Percentiles rank a stretch among this genome's conserved stretches.
Evolutionary conservation across 192 early-diverging fungal species (phyloP).

Genomic region (Coemansia sp.): DNA sequence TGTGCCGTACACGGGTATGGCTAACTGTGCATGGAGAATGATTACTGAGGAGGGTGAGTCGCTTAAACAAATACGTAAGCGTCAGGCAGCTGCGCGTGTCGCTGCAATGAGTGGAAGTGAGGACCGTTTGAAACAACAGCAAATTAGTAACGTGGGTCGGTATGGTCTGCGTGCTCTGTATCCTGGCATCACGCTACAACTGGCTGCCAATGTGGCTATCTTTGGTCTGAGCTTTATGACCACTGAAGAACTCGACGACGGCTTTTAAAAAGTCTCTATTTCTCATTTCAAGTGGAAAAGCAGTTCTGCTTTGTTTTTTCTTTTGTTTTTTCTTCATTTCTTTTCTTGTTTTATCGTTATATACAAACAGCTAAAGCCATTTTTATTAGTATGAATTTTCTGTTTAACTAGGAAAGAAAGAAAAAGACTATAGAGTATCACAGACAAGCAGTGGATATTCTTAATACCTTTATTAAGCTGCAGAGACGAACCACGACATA

Average conservation of each 20-base stretch:
- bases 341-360: neutral
- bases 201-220: slow-evolving; percentile 54
- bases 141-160: slow-evolving; percentile 19
- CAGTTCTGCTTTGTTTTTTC: neutral
- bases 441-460: too few relatives aligned
- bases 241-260: slow-evolving; percentile 44
- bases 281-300: neutral
- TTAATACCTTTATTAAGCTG: too few relatives aligned
- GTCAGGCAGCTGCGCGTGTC: slow-evolving; percentile 1
- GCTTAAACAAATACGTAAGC: slow-evolving; percentile 14
- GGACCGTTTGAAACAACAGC: neutral
- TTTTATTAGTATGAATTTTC: too few relatives aligned
- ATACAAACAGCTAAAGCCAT: too few relatives aligned
- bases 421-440: too few relatives aligned
- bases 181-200: slow-evolving; percentile 64
- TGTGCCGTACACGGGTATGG: slow-evolving; percentile 70
- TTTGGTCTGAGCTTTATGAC: slow-evolving; percentile 61
- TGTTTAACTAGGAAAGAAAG: too few relatives aligned
- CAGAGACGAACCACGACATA: too few relatives aligned
- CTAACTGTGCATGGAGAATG: slow-evolving; percentile 65
- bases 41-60: slow-evolving; percentile 71
- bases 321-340: neutral
- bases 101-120: slow-evolving; percentile 7
- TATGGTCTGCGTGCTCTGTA: slow-evolving; percentile 68
- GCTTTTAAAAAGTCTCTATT: slow-evolving; percentile 10